Conservation (phyloP, 2,329 filamentous ascomycete species). For the Epichloe sylvatica region DNA sequence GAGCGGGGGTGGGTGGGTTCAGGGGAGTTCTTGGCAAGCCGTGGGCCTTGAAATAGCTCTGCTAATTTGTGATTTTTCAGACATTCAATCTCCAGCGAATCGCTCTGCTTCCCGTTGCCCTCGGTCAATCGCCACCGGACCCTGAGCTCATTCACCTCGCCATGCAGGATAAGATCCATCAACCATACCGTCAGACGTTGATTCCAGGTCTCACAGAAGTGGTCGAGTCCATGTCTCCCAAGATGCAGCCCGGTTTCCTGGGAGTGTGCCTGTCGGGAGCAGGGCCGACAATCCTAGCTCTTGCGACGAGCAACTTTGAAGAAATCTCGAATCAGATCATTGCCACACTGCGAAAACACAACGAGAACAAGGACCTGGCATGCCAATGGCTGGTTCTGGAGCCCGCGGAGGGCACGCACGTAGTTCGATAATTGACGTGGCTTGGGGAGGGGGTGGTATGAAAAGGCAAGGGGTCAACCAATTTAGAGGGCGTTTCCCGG, state of each 20-base stretch:
- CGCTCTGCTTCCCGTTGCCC: conserved; percentile 74
- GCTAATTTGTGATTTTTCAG: conserved; percentile 19
- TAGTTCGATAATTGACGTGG: conserved; percentile 23
- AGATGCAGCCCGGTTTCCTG: conserved; percentile 72
- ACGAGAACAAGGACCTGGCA: conserved; percentile 47
- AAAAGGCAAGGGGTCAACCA: not conserved
- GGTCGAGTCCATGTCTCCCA: conserved; percentile 77
- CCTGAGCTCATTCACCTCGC: conserved; percentile 90
- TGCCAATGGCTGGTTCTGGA: conserved; percentile 83
- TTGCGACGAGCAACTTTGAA: conserved; percentile 83
- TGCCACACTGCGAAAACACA: conserved; percentile 50
- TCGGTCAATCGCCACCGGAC: conserved; percentile 81
- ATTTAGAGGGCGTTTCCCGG: not conserved
- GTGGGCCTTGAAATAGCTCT: not conserved
- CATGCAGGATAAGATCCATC: conserved; percentile 98
- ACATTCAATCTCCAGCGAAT: conserved; percentile 90
- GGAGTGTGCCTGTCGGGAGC: conserved; percentile 93
- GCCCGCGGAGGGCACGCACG: conserved; percentile 59
- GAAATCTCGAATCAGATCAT: conserved; percentile 72
- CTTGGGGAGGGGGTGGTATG: not conserved
- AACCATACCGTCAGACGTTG: conserved; percentile 82
- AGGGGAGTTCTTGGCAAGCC: too few species aligned
- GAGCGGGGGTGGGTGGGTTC: too few species aligned
- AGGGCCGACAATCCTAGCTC: conserved; percentile 83
- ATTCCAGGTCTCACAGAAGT: conserved; percentile 89